Conservation (phyloP, 2,329 filamentous ascomycete genomes). For the Colletotrichum karsti region DNA sequence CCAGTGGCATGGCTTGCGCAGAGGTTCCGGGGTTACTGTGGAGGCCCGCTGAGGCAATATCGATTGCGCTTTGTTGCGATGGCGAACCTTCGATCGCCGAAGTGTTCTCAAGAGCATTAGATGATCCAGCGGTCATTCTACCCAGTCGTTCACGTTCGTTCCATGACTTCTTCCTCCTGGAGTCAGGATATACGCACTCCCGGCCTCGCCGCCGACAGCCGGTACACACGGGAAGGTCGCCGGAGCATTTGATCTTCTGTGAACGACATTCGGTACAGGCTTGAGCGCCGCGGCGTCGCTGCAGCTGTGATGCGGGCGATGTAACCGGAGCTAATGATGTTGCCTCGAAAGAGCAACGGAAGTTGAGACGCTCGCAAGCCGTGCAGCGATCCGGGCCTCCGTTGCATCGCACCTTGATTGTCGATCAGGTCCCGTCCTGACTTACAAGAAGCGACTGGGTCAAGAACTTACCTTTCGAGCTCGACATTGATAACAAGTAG, state of each 20-base stretch:
- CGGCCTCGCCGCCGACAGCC: background rate
- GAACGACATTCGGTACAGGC: background rate
- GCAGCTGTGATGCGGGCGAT: background rate
- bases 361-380: background rate
- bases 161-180: background rate
- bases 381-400: background rate
- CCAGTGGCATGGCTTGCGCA: background rate
- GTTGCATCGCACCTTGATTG: constrained; percentile 4
- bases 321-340: background rate
- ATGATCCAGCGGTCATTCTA: too few relatives aligned
- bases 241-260: background rate
- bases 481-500: background rate
- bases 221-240: background rate
- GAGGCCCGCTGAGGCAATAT: too few relatives aligned
- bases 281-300: background rate
- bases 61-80: too few relatives aligned
- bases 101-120: too few relatives aligned
- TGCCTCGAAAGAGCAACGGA: background rate
- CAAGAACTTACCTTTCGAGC: background rate
- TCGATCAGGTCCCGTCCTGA: too few relatives aligned
- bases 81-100: too few relatives aligned
- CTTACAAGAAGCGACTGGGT: background rate
- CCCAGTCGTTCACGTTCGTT: too few relatives aligned
- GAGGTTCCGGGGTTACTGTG: background rate
- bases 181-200: background rate